A percentile compares a stretch with the other conserved stretches of the same genome.
Conservation (phyloP, 805 yeast species). For the Maudiozyma bulderi region DNA sequence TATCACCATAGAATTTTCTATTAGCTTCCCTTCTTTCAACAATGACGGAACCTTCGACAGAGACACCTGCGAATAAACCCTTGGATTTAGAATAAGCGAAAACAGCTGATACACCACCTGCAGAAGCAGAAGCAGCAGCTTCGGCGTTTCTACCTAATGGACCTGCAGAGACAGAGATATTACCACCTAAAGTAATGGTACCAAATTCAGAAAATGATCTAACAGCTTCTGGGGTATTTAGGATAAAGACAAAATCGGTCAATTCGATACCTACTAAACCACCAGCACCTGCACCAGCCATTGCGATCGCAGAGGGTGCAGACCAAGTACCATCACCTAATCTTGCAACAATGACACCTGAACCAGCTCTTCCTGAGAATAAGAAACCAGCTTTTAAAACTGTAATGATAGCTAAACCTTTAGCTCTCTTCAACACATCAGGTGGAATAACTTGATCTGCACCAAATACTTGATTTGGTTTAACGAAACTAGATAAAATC, state of each 20-base stretch:
- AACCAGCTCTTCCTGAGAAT: conserved; percentile 95
- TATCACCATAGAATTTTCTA: conserved; percentile 83
- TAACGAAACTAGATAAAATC: conserved; percentile 77
- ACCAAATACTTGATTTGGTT: conserved; percentile 89
- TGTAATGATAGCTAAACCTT: conserved; percentile 84
- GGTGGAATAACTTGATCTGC: conserved; percentile 89
- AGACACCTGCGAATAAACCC: conserved; percentile 95
- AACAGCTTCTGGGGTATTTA: conserved; percentile 81
- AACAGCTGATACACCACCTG: conserved; percentile 79
- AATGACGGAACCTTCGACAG: conserved; percentile 91
- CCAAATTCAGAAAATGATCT: conserved; percentile 91
- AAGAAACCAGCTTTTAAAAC: conserved; percentile 95
- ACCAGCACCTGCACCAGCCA: conserved; percentile 98
- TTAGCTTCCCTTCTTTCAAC: conserved; percentile 97
- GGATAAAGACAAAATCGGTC: conserved; percentile 90
- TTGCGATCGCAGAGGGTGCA: conserved; percentile 88
- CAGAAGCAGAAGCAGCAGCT: conserved; percentile 90
- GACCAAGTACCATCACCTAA: conserved; percentile 96
- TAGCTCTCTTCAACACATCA: conserved; percentile 73
- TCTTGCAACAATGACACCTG: conserved; percentile 90
- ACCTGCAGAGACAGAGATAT: conserved; percentile 92
- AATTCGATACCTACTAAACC: conserved; percentile 95
- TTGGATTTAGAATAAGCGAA: conserved; percentile 92
- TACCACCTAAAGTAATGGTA: conserved; percentile 90
- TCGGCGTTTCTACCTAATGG: conserved; percentile 96